Base-by-base conservation (phyloP, 1,284 basidiomycete species). In the Fomitopsis betulina region DNA sequence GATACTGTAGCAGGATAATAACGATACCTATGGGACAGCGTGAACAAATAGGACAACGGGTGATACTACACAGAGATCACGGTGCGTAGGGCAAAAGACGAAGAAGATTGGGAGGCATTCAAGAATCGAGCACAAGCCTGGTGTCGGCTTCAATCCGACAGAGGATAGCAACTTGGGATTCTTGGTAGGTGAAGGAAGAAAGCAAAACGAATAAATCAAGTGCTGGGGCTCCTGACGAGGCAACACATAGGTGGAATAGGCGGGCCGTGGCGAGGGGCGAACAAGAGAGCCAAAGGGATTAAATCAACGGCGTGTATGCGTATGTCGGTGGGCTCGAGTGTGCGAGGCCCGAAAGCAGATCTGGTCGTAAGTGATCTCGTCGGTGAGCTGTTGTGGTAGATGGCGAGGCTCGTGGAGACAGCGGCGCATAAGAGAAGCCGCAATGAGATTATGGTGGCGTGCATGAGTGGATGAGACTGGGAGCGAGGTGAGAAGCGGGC, bases 211-310 rank as follows among this genome's bases (percentile, higher is more conserved):
- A 56, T 56, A 56, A 56, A 40, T 53, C 40, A 53, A 53, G 49
- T 47, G 39, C 56, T 47, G 56, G 30, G 13, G 45, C 35, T 27
- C 38, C 23, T 33, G 25, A n/a, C 13, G 27, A 45, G 25, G 56
- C 56, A 53, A 49, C 55, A 52, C 39, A 32, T 27, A 51, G 33
- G 43, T 38, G 17, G 38, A 57, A 27, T 27, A 38, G 55, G 45
- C 33, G 30, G 23, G 55, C 42, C 55, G 17, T 38, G 43, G 43
- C 42, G 32, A 43, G 25, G 10, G 32, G 50, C 39, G 39, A 49
- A 45, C n/a, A 35, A 45, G 39, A 52, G 10, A 32, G 55, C 56
- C 56, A 53, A 30, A 57, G 51, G 37, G 27, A 57, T 57, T 57
- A 47, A 10, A 57, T 37, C 56, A 38, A 51, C 32, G 49, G 49